Percentiles rank a stretch among this genome's conserved stretches.
phyloP scores from a whole-genome alignment of 2,329 filamentous ascomycete species.

The Tympanopsis confertula region DNA sequence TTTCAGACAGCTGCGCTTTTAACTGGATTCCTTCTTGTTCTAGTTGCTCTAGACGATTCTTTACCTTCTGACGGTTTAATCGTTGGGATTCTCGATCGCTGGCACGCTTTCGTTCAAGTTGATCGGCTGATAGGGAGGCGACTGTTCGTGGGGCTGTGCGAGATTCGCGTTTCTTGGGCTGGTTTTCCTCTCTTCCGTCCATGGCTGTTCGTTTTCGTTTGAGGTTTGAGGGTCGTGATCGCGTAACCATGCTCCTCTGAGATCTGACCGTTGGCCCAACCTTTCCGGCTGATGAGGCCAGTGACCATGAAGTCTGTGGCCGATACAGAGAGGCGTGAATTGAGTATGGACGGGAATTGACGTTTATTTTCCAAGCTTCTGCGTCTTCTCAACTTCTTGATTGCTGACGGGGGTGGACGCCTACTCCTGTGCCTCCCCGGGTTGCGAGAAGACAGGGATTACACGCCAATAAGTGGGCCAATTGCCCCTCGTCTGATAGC shows the following conservation, averaged over 20 bases:
- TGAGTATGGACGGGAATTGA: too few species aligned
- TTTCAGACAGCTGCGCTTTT: conserved; percentile 31
- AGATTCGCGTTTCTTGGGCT: neutral
- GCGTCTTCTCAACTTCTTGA: too few species aligned
- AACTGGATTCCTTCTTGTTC: conserved; percentile 68
- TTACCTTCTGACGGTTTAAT: conserved; percentile 75
- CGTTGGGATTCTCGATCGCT: conserved; percentile 87
- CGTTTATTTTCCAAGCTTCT: too few species aligned
- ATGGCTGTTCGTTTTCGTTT: neutral
- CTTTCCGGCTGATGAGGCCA: neutral
- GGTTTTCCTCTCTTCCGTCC: neutral
- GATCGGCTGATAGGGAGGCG: conserved; percentile 75
- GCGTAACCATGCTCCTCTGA: too few species aligned
- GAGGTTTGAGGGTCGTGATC: too few species aligned
- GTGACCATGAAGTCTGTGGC: neutral
- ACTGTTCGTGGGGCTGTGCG: conserved; percentile 56
- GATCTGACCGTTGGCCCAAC: neutral
- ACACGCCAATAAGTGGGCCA: too few species aligned
- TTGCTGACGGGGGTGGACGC: too few species aligned
- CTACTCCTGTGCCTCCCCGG: too few species aligned
- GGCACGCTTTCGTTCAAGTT: conserved; percentile 78
- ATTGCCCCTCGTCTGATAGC: too few species aligned
- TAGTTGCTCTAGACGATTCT: conserved; percentile 70
- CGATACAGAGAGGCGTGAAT: neutral
- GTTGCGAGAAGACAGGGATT: too few species aligned